phyloP scores from a whole-genome alignment of 441 rosid species.

The Corymbia citriodora region DNA sequence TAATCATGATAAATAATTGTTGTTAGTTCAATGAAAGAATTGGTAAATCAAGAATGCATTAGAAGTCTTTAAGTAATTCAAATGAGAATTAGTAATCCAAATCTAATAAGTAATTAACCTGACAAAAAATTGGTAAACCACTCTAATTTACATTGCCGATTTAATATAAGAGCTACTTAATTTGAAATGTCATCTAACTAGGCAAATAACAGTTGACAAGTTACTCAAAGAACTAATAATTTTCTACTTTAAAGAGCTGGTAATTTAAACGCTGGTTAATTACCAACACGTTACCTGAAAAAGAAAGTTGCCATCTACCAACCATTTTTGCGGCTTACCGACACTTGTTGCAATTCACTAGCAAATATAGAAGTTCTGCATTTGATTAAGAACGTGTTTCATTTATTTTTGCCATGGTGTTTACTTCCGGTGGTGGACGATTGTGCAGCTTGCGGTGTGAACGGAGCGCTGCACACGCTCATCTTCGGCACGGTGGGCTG shows the following conservation, averaged over 20 bases:
- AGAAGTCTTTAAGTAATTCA: neutral
- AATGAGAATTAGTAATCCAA: neutral
- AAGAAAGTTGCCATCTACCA: neutral
- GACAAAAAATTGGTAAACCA: neutral
- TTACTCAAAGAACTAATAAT: neutral
- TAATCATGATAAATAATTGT: neutral
- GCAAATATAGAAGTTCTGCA: neutral
- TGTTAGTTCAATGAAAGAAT: neutral
- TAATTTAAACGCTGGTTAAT: neutral
- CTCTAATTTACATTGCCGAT: neutral
- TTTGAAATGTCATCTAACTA: neutral
- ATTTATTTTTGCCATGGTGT: neutral
- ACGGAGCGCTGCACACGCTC: slow-evolving; percentile 4
- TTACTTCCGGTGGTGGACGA: neutral
- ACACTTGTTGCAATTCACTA: neutral
- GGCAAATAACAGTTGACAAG: neutral
- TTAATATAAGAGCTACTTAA: neutral
- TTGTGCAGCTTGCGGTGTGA: slow-evolving; percentile 7
- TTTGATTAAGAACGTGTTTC: neutral
- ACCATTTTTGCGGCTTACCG: neutral
- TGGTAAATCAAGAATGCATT: neutral
- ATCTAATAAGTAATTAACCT: neutral
- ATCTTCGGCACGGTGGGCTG: neutral
- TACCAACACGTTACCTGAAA: neutral
- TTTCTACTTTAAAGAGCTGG: neutral